These are phyloP conservation scores for Cryptococcus sp. DNA, from an alignment of 1,284 basidiomycete species.

Conservation along the genomic window DNA sequence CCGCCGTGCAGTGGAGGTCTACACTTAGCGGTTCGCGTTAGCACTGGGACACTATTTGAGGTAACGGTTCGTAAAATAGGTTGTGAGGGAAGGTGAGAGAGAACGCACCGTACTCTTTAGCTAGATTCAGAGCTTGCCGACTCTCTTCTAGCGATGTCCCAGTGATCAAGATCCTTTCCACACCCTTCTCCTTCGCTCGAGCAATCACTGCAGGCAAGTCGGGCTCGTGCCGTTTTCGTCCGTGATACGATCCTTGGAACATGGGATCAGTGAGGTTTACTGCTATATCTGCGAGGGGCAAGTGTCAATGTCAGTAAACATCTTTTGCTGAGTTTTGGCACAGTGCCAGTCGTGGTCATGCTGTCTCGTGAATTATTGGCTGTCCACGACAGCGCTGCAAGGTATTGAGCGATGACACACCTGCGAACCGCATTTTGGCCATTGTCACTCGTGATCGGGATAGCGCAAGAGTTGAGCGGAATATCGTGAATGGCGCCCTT, in stretches of 20 bases:
- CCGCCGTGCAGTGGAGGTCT: constrained; percentile 76
- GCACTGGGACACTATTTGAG: not conserved
- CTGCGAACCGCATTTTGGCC: constrained; percentile 23
- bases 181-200: constrained; percentile 66
- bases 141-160: constrained; percentile 74
- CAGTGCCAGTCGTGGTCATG: not conserved
- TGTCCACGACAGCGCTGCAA: not conserved
- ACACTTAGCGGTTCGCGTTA: not conserved
- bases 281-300: constrained; percentile 53
- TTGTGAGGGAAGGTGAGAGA: not conserved
- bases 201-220: constrained; percentile 67
- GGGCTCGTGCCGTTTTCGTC: constrained; percentile 58
- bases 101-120: constrained; percentile 60
- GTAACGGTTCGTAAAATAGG: not conserved
- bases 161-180: constrained; percentile 77
- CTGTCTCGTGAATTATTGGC: not conserved
- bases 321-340: not conserved
- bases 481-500: too few relatives aligned
- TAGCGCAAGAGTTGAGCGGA: too few relatives aligned
- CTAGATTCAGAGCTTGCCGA: constrained; percentile 63
- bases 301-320: not conserved
- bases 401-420: constrained; percentile 7
- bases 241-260: constrained; percentile 56
- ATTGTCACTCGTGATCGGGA: not conserved
- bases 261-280: constrained; percentile 57